Conservation (phyloP, 768 basidiomycete genomes). For the Mycena albidolilacea region DNA sequence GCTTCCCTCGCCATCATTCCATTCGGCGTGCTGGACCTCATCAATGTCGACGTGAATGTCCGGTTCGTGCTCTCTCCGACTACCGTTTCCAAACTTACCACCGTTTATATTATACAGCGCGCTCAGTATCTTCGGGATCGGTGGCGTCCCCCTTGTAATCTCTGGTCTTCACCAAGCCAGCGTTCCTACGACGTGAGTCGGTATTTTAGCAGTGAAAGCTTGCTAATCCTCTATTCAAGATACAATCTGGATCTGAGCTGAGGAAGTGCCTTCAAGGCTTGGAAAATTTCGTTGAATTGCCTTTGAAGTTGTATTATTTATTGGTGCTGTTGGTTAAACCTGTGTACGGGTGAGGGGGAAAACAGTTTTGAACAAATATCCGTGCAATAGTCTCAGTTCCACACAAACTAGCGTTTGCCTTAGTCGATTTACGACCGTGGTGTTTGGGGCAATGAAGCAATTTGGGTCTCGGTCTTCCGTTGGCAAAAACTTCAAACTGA, state of each 20-base stretch:
- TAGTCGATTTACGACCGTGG: too few relatives aligned
- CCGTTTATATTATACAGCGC: not conserved
- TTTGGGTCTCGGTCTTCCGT: too few relatives aligned
- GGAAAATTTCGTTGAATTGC: too few relatives aligned
- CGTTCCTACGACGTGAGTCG: conserved; percentile 67
- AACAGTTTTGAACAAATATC: too few relatives aligned
- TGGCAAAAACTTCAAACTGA: too few relatives aligned
- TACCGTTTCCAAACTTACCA: not conserved
- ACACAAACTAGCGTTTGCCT: too few relatives aligned
- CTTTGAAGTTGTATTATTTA: too few relatives aligned
- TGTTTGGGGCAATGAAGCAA: too few relatives aligned
- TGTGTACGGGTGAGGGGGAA: too few relatives aligned
- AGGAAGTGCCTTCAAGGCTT: too few relatives aligned
- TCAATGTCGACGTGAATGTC: conserved; percentile 53
- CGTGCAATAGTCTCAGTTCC: too few relatives aligned
- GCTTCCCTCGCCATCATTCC: conserved; percentile 70
- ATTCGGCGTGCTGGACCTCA: conserved; percentile 66
- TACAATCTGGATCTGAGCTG: not conserved
- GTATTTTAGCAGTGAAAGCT: not conserved
- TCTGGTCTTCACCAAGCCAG: conserved; percentile 72
- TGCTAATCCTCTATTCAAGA: not conserved
- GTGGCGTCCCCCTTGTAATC: conserved; percentile 64
- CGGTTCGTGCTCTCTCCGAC: conserved; percentile 47
- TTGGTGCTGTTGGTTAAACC: too few relatives aligned
- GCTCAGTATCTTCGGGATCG: conserved; percentile 52